Percentiles rank a stretch among this genome's conserved stretches.
Evolutionary conservation across 331 rosid species (phyloP).

Genomic region (Rosa hybrid): DNA sequence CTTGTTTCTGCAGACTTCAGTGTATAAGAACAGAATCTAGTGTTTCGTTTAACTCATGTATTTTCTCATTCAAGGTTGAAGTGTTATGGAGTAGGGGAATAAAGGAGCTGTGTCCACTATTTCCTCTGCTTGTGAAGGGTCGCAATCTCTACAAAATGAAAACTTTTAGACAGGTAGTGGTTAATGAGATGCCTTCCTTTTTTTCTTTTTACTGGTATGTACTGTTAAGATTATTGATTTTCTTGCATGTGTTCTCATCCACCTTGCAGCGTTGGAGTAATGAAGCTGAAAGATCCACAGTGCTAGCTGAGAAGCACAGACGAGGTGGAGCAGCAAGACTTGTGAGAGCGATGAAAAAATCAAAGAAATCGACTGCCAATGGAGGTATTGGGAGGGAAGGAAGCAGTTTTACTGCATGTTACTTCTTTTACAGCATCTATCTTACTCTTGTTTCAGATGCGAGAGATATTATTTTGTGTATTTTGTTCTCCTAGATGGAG

Average conservation of each 20-base stretch:
- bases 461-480: background rate
- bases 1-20: background rate
- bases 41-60: background rate
- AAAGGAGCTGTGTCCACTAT: constrained; percentile 55
- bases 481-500: constrained; percentile 15
- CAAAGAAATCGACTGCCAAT: constrained; percentile 32
- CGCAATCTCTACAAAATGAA: constrained; percentile 75
- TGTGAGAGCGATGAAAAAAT: constrained; percentile 46
- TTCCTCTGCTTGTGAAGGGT: constrained; percentile 78
- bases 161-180: constrained; percentile 68
- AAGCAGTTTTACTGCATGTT: background rate
- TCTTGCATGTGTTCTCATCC: constrained; percentile 25
- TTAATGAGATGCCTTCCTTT: background rate
- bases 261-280: constrained; percentile 57
- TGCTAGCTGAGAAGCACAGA: constrained; percentile 75
- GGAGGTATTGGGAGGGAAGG: constrained; percentile 36
- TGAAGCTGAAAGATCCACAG: constrained; percentile 65
- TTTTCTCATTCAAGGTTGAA: constrained; percentile 50
- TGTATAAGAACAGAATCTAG: background rate
- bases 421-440: background rate
- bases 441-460: background rate
- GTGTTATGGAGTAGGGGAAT: constrained; percentile 81
- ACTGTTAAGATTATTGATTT: constrained; percentile 17
- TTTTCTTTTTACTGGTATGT: background rate
- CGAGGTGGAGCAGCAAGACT: constrained; percentile 77